These are phyloP conservation scores for Kwoniella dejecticola DNA, from an alignment of 768 basidiomycete species.

Conservation along the genomic window DNA sequence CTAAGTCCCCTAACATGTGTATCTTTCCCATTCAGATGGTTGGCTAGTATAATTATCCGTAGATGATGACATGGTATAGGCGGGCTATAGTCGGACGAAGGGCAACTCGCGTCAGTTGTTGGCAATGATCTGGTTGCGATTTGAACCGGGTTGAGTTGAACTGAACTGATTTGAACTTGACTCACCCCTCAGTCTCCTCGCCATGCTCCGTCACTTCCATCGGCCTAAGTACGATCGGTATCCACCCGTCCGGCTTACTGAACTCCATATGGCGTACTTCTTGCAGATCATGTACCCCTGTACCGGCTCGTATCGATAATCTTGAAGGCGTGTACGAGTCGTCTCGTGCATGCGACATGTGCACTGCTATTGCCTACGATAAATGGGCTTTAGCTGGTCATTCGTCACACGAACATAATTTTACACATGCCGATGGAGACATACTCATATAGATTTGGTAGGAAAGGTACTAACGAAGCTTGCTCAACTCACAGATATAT, in stretches of 20 bases:
- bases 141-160: no score
- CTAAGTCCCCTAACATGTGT: conserved; percentile 91
- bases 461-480: no score
- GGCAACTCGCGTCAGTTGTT: no score
- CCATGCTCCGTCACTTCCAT: conserved; percentile 62
- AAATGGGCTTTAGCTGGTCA: not conserved
- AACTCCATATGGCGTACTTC: conserved; percentile 75
- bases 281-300: conserved; percentile 85
- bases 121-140: no score
- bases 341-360: conserved; percentile 62
- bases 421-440: no score
- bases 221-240: conserved; percentile 58
- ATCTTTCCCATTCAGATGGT: conserved; percentile 98
- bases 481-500: conserved; percentile 75
- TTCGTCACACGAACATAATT: no score
- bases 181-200: conserved; percentile 78
- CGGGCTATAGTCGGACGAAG: no score
- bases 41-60: conserved; percentile 84
- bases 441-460: no score
- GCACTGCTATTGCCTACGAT: conserved; percentile 42
- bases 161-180: no score
- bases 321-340: conserved; percentile 97
- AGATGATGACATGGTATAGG: conserved; percentile 86
- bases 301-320: conserved; percentile 86
- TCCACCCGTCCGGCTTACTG: conserved; percentile 92